phyloP scores from a whole-genome alignment of 768 basidiomycete species.

The Hemileccinum impolitum region DNA sequence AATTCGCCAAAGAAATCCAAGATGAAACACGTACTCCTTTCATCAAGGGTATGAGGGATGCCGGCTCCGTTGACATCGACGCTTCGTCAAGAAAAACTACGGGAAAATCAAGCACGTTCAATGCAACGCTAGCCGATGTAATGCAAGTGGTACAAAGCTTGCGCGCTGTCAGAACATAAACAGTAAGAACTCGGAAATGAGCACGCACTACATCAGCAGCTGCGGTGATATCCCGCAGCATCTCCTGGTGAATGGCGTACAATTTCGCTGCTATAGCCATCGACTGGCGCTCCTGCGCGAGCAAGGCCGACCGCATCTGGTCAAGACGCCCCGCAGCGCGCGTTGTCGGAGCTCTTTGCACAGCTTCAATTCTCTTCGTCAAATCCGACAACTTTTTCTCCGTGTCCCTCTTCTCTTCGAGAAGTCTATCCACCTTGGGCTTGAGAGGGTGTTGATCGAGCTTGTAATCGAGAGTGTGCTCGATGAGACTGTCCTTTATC shows the following conservation, averaged over 20 bases:
- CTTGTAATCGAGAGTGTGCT: constrained; percentile 62
- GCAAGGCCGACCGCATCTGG: constrained; percentile 27
- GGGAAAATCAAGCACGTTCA: constrained; percentile 82
- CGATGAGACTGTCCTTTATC: constrained; percentile 51
- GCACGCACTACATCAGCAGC: constrained; percentile 69
- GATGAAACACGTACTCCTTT: constrained; percentile 70
- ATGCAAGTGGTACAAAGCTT: constrained; percentile 89
- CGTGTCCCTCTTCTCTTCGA: constrained; percentile 37
- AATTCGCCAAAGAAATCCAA: constrained; percentile 2
- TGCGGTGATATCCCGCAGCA: constrained; percentile 60
- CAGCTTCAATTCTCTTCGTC: constrained; percentile 20
- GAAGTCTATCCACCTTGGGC: constrained; percentile 38
- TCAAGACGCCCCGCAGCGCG: constrained; percentile 23
- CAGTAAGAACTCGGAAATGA: constrained; percentile 1
- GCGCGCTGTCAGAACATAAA: constrained; percentile 9
- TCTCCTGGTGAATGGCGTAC: constrained; percentile 56
- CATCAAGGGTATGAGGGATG: constrained; percentile 88
- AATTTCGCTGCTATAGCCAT: constrained; percentile 39
- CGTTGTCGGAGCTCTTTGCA: constrained; percentile 15
- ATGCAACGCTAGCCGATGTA: constrained; percentile 60
- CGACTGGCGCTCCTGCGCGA: constrained; percentile 29
- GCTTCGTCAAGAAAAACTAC: constrained; percentile 94
- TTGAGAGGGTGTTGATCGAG: constrained; percentile 59
- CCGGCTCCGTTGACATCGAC: constrained; percentile 94
- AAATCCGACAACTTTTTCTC: constrained; percentile 26